Evolutionary conservation across 371 early-diverging fungal genomes (phyloP), one percentile per base, ranked within the genome.

Genomic region (Encephalitozoon cuniculi): DNA sequence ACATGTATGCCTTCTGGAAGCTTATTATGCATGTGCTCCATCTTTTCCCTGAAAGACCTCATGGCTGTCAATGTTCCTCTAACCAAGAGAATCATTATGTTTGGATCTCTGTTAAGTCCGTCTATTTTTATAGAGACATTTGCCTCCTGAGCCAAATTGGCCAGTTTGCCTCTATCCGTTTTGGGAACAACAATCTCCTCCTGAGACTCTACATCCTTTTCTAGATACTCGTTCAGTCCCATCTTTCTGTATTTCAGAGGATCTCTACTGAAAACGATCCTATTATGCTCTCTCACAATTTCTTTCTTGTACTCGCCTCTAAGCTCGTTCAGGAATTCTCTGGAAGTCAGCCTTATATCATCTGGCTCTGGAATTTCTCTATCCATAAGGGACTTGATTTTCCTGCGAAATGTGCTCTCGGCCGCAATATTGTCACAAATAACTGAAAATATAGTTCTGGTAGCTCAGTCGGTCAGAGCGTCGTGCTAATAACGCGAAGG

Each of bases 401-500:
- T 30, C 1, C 1, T 11, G 3, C 15, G 2, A 2, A 11, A 54
- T 30, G 5, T 54, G 9, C 7, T 30, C 30, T 30, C 5, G 3
- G 21, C n/a, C 6, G 21, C 21, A 34, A 59, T 59, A 37, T 30
- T 0, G 1, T 12, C 5, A 12, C 12, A 18, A 1, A 1, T 15
- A 26, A 3, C 9, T 1, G 3, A 4, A 11, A 23, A 15, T 12
- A 34, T 15, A 69, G 70, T 53, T 54, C 70, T 52, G 53, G 54
- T 69, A 69, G 70, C 70, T 69, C 70, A 69, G 70, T 40, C 32
- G 70, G 70, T 69, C 54, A 69, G 70, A 69, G 70, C 70, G 70
- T 69, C 53, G 70, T 69, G 70, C 70, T 69, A 69, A 69, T 69
- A 69, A 69, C 70, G 70, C 70, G 53, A 69, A 69, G 70, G 70